A percentile compares a stretch with the other conserved stretches of the same genome.
These are phyloP conservation scores for Microascus cirrosus DNA, from an alignment of 2,329 filamentous ascomycete genomes.

Conservation along the genomic window DNA sequence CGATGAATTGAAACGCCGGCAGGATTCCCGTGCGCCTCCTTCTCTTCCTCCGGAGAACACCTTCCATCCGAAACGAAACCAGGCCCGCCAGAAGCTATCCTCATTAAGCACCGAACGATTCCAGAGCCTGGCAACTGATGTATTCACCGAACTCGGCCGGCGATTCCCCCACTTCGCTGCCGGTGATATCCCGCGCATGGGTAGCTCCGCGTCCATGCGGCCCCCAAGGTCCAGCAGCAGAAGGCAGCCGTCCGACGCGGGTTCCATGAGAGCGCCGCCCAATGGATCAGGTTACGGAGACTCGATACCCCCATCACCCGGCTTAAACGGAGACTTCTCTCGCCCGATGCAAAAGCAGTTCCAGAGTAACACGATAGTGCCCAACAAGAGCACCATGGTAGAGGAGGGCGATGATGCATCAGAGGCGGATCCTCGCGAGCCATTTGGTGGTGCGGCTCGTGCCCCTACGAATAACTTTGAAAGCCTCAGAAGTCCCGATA, in stretches of 20 bases:
- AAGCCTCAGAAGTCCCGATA: constrained; percentile 15
- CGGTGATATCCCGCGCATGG: constrained; percentile 55
- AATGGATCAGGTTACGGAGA: constrained; percentile 21
- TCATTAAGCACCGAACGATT: constrained; percentile 81
- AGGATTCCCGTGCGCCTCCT: constrained; percentile 47
- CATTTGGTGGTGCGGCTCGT: constrained; percentile 34
- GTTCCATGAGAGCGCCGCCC: constrained; percentile 37
- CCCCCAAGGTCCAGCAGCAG: constrained; percentile 40
- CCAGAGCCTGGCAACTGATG: constrained; percentile 84
- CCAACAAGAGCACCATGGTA: constrained; percentile 95
- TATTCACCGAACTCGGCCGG: constrained; percentile 88
- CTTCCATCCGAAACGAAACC: constrained; percentile 95
- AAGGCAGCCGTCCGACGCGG: constrained; percentile 50
- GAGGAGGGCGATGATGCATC: constrained; percentile 76
- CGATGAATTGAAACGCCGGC: constrained; percentile 83
- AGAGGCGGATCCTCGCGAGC: constrained; percentile 36
- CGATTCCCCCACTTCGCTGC: constrained; percentile 73
- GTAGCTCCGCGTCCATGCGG: constrained; percentile 57
- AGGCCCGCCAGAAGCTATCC: constrained; percentile 90
- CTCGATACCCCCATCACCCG: constrained; percentile 48
- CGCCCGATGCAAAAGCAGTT: constrained; percentile 80
- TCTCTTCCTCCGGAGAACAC: constrained; percentile 54
- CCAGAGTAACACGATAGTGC: constrained; percentile 91
- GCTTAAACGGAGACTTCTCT: constrained; percentile 53
- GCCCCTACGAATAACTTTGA: constrained; percentile 9